These are phyloP conservation scores for Knufia petricola DNA, from an alignment of 2,329 filamentous ascomycete genomes.

Conservation along the genomic window DNA sequence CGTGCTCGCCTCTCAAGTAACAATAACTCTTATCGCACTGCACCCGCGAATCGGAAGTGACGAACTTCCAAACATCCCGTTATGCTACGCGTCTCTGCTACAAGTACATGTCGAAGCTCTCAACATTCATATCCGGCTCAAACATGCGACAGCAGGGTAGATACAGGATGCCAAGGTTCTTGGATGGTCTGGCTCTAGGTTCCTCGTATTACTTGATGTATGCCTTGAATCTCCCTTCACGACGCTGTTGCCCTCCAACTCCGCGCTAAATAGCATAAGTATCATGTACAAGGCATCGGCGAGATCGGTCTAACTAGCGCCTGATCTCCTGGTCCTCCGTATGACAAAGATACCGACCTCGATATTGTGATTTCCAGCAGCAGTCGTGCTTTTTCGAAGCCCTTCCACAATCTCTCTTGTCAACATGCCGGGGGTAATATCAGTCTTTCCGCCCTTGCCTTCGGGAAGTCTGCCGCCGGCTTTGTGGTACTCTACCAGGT, in stretches of 20 bases:
- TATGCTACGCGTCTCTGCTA: too few species aligned
- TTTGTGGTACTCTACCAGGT: constrained; percentile 23
- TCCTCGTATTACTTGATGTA: background rate
- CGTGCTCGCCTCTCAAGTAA: too few species aligned
- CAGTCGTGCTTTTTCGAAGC: constrained; percentile 40
- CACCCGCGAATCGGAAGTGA: too few species aligned
- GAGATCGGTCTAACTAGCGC: constrained; percentile 1
- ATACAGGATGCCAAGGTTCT: too few species aligned
- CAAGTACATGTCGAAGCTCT: too few species aligned
- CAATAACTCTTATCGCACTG: too few species aligned
- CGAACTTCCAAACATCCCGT: too few species aligned
- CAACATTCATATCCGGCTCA: too few species aligned
- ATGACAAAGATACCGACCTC: constrained; percentile 43
- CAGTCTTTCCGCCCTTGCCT: constrained; percentile 30
- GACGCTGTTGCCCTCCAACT: background rate
- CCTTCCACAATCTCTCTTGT: constrained; percentile 51
- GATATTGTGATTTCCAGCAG: constrained; percentile 31
- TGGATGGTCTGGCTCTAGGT: background rate
- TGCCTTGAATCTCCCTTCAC: background rate
- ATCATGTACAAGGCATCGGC: background rate
- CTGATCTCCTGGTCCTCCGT: constrained; percentile 26
- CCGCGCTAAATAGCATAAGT: background rate
- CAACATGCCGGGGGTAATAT: constrained; percentile 46
- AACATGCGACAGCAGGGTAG: too few species aligned
- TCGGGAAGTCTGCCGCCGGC: constrained; percentile 25